Base-by-base conservation (phyloP, 768 basidiomycete species). In the Sporobolomyces roseus region DNA sequence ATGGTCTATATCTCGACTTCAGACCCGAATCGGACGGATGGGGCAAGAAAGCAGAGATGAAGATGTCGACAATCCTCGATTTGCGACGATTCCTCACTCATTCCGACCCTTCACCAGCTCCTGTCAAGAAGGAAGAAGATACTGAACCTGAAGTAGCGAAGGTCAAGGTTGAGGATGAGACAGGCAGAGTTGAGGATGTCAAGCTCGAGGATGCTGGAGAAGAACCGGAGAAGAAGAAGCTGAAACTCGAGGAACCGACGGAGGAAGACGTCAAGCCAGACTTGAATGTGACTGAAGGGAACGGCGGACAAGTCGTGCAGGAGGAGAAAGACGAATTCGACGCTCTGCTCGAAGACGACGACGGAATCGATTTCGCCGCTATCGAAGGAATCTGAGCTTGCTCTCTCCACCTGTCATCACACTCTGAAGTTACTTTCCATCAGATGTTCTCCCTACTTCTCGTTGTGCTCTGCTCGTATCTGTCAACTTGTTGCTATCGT, bases 1-100 rank as follows among this genome's bases (percentile, higher is more conserved):
- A 88, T 81, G 79, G 82, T 25, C 81, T 98, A 49, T 98, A 97
- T 77, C 84, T 86, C 30, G 87, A 89, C 23, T 96, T 97, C 78
- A 86, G 93, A 65, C 93, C 93, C 14, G 81, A 82, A 17, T 86
- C 86, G 0, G 85, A 85, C 17, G 69, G 68, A 32, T 98, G 93
- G 93, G 93, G 93, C 8, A 84, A 87, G 77, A 83, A 85, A 63
- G 89, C 87, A 4, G 86, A 90, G 73, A 80, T 96, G 32, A 82
- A 82, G 43, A 90, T 88, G 75, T 81, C 82, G 48, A 84, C 76
- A 36, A 88, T 98, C 56, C 81, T 97, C 36, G 83, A 78, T 48
- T 61, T 79, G 52, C 74, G 79, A 21, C 49, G 74, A 13, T 54
- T 54, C 50, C 46, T 73, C 14, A 70, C 72, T 12, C 64, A 73